A percentile compares a stretch with the other conserved stretches of the same genome.
Conservation (phyloP, 331 rosid genomes). For the Pyrus hybrid region DNA sequence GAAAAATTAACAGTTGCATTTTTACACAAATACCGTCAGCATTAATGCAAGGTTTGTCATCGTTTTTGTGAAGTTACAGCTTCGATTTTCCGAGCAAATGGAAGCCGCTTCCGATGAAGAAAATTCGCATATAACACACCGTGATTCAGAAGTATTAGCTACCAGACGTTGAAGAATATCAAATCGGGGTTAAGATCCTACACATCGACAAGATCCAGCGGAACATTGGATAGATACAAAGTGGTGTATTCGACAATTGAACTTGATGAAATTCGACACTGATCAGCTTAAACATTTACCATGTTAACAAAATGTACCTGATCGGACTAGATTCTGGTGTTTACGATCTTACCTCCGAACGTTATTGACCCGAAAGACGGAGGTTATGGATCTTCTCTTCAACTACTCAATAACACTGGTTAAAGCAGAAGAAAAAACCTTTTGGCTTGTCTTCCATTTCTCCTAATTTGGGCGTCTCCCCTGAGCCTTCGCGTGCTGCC, state of each 20-base stretch:
- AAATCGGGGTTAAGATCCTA: conserved; percentile 8
- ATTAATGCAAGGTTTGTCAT: not conserved
- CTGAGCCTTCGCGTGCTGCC: conserved; percentile 51
- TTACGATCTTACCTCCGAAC: conserved; percentile 21
- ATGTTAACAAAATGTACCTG: conserved; percentile 25
- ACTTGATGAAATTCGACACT: conserved; percentile 14
- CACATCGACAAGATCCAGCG: conserved; percentile 2
- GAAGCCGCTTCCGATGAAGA: not conserved
- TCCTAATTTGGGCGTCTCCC: conserved; percentile 52
- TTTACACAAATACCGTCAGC: not conserved
- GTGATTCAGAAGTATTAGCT: not conserved
- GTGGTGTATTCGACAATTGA: conserved; percentile 3
- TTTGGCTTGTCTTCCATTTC: conserved; percentile 48
- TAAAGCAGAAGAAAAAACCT: conserved; percentile 82
- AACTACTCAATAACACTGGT: conserved; percentile 57
- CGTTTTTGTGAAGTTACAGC: not conserved
- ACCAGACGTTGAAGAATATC: not conserved
- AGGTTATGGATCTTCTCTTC: conserved; percentile 7
- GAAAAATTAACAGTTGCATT: not conserved
- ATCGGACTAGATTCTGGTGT: conserved; percentile 27
- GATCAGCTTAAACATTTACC: conserved; percentile 29
- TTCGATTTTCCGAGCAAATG: not conserved
- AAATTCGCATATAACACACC: too few relatives aligned
- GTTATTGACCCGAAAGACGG: conserved; percentile 16
- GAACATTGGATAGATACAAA: conserved; percentile 15